Percentiles rank a stretch among this genome's conserved stretches.
Evolutionary conservation across 164 flowering plant species (phyloP).

Genomic region (Platanus orientalis): DNA sequence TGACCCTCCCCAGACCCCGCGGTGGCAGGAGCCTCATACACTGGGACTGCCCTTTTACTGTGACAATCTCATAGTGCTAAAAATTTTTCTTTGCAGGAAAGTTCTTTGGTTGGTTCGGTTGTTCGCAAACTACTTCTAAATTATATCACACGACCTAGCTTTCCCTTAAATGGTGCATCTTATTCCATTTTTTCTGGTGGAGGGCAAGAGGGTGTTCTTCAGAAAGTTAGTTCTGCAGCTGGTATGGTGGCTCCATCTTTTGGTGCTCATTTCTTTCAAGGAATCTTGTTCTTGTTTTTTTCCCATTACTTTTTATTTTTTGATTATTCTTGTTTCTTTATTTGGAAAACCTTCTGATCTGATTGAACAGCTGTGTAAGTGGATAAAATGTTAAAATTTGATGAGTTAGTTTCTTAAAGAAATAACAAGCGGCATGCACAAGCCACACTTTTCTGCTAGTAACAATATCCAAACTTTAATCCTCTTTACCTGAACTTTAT

Average conservation of each 20-base stretch:
- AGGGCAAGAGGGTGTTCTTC: constrained; percentile 67
- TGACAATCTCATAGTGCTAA: constrained; percentile 4
- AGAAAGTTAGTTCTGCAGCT: constrained; percentile 92
- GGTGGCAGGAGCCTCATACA: no score
- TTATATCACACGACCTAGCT: constrained; percentile 51
- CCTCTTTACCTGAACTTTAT: not conserved
- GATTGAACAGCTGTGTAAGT: not conserved
- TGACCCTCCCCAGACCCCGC: no score
- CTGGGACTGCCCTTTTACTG: no score
- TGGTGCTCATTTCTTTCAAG: not conserved
- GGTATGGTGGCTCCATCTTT: constrained; percentile 42
- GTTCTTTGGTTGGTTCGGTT: constrained; percentile 54
- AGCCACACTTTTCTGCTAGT: no score
- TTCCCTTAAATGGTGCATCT: constrained; percentile 42
- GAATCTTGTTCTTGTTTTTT: not conserved
- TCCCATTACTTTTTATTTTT: no score
- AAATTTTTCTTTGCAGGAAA: constrained; percentile 49
- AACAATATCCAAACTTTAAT: not conserved
- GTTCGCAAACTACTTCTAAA: constrained; percentile 64
- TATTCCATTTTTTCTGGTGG: constrained; percentile 56
- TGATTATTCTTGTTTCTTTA: not conserved
- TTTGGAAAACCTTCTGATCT: not conserved
- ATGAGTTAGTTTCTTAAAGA: no score
- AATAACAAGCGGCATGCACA: no score
- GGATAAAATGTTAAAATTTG: no score